Evolutionary conservation across 495 filamentous ascomycete genomes (phyloP), one percentile per base, ranked within the genome.

Genomic region (Aspergillus sclerotiicarbonarius): DNA sequence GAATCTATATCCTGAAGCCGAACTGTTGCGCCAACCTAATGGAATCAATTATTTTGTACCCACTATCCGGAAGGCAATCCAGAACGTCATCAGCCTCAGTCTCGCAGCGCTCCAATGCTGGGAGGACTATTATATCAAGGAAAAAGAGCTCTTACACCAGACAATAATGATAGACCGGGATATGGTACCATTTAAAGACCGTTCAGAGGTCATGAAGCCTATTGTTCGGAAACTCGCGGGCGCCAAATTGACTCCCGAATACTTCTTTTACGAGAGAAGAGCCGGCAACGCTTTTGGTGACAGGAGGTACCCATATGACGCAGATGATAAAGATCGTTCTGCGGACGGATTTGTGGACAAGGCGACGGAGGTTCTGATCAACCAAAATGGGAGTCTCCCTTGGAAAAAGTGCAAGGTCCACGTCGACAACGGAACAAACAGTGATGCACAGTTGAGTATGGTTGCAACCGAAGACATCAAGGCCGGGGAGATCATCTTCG

Each of bases 61-160:
- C 8, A 62, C 62, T 1, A 19, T 76, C 8, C 49, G 54, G 29
- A 67, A 62, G 21, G 57, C 71, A 0, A 16, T 67, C 7, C 58
- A 69, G 15, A 60, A 67, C 44, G 62, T 69, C 18, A 71, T 65
- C 37, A 62, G 60, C 37, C 64, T 74, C 18, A 62, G 67, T 39
- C 60, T 76, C 12, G 32, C 58, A 31, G 63, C 64, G 21, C 53
- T 72, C 25, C 64, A 66, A 30, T 56, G 59, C 16, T 71, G 69
- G 67, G 48, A 67, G 20, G 72, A 75, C 31, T 65, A 63, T 31
- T 13, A 53, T 13, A 21, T 44, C 1, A 59, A 66, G 9, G 59
- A 68, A 5, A 51, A 37, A 8, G 53, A 62, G 32, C 45, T 69
- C 15, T 4, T 35, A 6, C 18, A 57, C 19, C 62, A 53, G 44